Evolutionary conservation across 2,329 filamentous ascomycete species (phyloP), one percentile per base, ranked within the genome.

Genomic region (Exserohilum turcica): DNA sequence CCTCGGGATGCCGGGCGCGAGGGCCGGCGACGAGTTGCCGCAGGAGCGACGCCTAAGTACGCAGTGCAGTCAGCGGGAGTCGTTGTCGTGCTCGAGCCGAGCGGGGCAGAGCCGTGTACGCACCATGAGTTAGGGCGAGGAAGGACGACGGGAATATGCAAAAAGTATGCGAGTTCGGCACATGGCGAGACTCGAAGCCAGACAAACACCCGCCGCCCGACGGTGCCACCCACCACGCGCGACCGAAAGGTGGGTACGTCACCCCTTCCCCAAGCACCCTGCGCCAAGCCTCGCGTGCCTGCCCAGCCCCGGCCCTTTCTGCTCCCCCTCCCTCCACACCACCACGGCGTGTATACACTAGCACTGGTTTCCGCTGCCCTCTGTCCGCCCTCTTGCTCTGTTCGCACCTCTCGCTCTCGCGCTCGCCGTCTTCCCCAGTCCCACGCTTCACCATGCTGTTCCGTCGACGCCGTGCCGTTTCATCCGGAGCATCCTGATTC

Each of bases 11-110:
- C 65, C 88, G 85, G 54, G 87, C 82, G 61, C 94, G 86, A 10
- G 94, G 93, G 8, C 92, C 88, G 38, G 94, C 92, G 57, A 97
- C 91, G 60, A 97, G 90, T 73, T 96, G 91, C 65, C 93, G 90
- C 62, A 97, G 83, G 57, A 97, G 77, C 24, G 72, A 74, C 40
- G 72, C 72, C 72, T 75, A 40, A n/a, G n/a, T n/a, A n/a, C 7
- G 38, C 28, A 29, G 19, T 12, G 32, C 29, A 7, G 33, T 50
- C 37, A 57, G 46, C 40, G 24, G 28, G 32, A 12, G 3, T 9
- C 16, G 2, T 15, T 5, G n/a, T 10, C 0, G n/a, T 24, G n/a
- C 13, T n/a, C n/a, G n/a, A n/a, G n/a, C n/a, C n/a, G n/a, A n/a
- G n/a, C n/a, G n/a, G n/a, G n/a, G n/a, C n/a, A n/a, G n/a, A n/a